A percentile compares a stretch with the other conserved stretches of the same genome.
Evolutionary conservation across 345 rosid genomes (phyloP).

Genomic region (Camelina sativa): DNA sequence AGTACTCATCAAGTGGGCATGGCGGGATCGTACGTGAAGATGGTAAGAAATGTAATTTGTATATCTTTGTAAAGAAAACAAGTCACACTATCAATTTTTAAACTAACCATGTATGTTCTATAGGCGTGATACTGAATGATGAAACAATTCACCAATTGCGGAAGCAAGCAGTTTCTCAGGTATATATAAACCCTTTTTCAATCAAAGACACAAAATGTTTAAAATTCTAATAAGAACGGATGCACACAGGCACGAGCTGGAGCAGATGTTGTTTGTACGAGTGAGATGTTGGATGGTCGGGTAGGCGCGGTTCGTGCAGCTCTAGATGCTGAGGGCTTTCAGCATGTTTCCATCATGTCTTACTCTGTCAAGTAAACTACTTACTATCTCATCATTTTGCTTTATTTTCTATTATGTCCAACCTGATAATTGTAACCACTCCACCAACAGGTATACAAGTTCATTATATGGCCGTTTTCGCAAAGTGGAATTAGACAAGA

Average conservation of each 20-base stretch:
- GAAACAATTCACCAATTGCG: slow-evolving; percentile 92
- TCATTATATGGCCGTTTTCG: slow-evolving; percentile 94
- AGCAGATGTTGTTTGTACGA: slow-evolving; percentile 97
- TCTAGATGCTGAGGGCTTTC: slow-evolving; percentile 89
- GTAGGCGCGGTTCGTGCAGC: slow-evolving; percentile 85
- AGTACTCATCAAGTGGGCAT: slow-evolving; percentile 90
- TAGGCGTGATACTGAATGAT: slow-evolving; percentile 91
- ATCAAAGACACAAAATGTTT: neutral
- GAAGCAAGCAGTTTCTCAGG: slow-evolving; percentile 94
- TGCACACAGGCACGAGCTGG: slow-evolving; percentile 73
- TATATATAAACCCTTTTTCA: slow-evolving; percentile 7
- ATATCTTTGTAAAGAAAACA: neutral
- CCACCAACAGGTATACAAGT: slow-evolving; percentile 75
- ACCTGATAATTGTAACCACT: neutral
- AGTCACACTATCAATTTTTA: neutral
- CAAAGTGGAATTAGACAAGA: slow-evolving; percentile 78
- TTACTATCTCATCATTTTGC: neutral
- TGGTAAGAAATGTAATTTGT: slow-evolving; percentile 46
- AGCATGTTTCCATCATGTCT: slow-evolving; percentile 94
- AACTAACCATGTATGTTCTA: slow-evolving; percentile 12
- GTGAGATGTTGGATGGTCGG: slow-evolving; percentile 99
- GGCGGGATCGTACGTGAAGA: slow-evolving; percentile 93
- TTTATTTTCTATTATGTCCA: neutral
- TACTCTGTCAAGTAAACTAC: slow-evolving; percentile 81
- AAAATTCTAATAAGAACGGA: neutral